Conservation (phyloP, 345 rosid species). For the Brassica incana region DNA sequence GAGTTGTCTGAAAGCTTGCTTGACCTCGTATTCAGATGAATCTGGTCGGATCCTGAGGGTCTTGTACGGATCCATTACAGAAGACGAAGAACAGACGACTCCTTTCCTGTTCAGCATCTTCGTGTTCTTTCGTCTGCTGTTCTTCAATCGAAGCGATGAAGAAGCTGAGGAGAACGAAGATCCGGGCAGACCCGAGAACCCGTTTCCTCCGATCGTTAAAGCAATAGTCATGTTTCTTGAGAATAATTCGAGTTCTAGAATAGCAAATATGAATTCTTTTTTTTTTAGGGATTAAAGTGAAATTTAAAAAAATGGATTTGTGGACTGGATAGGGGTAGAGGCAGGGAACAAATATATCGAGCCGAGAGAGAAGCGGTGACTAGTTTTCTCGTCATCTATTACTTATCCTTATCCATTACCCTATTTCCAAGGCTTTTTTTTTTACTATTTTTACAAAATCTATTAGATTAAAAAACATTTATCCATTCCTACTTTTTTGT, state of each 20-base stretch:
- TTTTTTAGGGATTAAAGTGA: neutral
- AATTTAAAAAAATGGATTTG: neutral
- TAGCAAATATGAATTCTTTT: neutral
- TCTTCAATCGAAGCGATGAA: slow-evolving; percentile 49
- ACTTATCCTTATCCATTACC: slow-evolving; percentile 39
- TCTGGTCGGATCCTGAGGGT: slow-evolving; percentile 73
- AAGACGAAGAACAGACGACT: slow-evolving; percentile 46
- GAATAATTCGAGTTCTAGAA: neutral
- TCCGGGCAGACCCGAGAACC: slow-evolving; percentile 41
- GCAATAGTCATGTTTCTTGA: slow-evolving; percentile 32
- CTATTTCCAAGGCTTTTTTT: slow-evolving; percentile 2
- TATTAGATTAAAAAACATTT: neutral
- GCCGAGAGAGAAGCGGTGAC: slow-evolving; percentile 24
- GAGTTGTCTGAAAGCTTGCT: slow-evolving; percentile 79
- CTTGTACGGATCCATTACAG: slow-evolving; percentile 64
- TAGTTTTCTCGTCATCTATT: slow-evolving; percentile 22
- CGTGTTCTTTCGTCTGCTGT: slow-evolving; percentile 40
- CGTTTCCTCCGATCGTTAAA: slow-evolving; percentile 50
- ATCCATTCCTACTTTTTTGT: slow-evolving; percentile 31
- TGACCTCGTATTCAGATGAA: slow-evolving; percentile 87
- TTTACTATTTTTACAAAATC: neutral
- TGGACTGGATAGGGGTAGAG: neutral
- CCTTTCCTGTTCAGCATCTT: slow-evolving; percentile 40
- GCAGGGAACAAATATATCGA: neutral
- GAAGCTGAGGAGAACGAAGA: slow-evolving; percentile 42